Evolutionary conservation across 371 early-diverging fungal species (phyloP), one percentile per base, ranked within the genome.

Genomic region (Mucor piriformis): DNA sequence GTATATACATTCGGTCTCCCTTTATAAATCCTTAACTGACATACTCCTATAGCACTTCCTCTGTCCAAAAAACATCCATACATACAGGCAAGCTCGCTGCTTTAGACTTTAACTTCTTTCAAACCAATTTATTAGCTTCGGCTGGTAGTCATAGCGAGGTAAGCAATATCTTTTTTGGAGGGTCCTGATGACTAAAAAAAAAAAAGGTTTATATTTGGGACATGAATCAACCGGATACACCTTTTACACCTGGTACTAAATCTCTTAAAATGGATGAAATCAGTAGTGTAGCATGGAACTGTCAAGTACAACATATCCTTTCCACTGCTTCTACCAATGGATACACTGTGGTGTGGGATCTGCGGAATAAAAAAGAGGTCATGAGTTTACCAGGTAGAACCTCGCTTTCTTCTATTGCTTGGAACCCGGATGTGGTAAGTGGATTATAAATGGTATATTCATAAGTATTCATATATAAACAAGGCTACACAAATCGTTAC

Each of bases 271-370:
- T 97, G 23, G 96, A 94, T 44, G 93, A 92, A 55, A 84, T 99
- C 20, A 95, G 93, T 0, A 77, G 85, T 18, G 79, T 97, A 27
- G 82, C 92, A 21, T 99, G 97, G 97, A 99, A 97, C 76, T 85
- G 89, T 54, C 91, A 93, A 65, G 94, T 93, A 24, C 86, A 89
- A 37, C 94, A 97, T 64, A 98, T 98, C 67, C 74, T 98, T 50
- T 95, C 96, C 3, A 92, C 93, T 2, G 90, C 92, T 11, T 91
- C 92, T 25, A 91, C 88, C 57, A 93, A 94, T 53, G 97, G 99
- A 27, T 83, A 90, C 67, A 93, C 95, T 6, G 95, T 95, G 21
- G 88, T 97, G n/a, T 97, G 97, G 97, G 97, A 97, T 81, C 78
- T 97, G 55, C 85, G 93, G 37, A 88, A 88, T 63, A 82, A 89